Evolutionary conservation across 345 rosid species (phyloP), one percentile per base, ranked within the genome.

Genomic region (Diplotaxis tenuifolia): DNA sequence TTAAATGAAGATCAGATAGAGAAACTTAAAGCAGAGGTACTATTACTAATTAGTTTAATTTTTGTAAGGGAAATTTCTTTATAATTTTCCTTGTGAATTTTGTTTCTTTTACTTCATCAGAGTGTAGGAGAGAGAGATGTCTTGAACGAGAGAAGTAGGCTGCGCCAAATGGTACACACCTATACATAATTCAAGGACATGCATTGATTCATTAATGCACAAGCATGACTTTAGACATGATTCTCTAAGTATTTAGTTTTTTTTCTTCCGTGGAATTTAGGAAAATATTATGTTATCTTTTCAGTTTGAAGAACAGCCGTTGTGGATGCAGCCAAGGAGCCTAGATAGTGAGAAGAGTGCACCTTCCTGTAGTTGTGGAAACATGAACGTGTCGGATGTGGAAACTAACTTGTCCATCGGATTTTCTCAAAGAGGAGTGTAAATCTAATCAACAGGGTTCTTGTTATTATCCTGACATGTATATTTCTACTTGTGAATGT

Each of bases 11-110:
- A 85, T 80, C 78, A 73, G 65, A 36, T 80, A 59, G 63, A 67
- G 63, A 80, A 82, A 67, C 77, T 85, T 36, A 75, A 79, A 72
- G 79, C 54, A 36, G 78, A 79, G 88, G 95, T 85, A 82, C 9
- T 16, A 62, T 23, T 28, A 69, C 8, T 31, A 53, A 27, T 40
- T 69, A 16, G 29, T 40, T 25, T 22, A 9, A n/a, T 15, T 10
- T 10, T 31, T 20, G 16, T 1, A 40, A 40, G 6, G 5, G 16
- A 40, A 16, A 5, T 8, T 16, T 22, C 7, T 42, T 11, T 58
- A 1, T 70, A 31, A 11, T 20, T 70, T 19, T 71, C 60, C 5
- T 29, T 61, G 49, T 61, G 49, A 21, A 19, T 20, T 62, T 49
- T 50, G 5, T 52, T 70, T 10, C 7, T 15, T 62, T 71, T 12